These are phyloP conservation scores for Cladosporium sp. DNA, from an alignment of 2,329 filamentous ascomycete species.

Conservation along the genomic window DNA sequence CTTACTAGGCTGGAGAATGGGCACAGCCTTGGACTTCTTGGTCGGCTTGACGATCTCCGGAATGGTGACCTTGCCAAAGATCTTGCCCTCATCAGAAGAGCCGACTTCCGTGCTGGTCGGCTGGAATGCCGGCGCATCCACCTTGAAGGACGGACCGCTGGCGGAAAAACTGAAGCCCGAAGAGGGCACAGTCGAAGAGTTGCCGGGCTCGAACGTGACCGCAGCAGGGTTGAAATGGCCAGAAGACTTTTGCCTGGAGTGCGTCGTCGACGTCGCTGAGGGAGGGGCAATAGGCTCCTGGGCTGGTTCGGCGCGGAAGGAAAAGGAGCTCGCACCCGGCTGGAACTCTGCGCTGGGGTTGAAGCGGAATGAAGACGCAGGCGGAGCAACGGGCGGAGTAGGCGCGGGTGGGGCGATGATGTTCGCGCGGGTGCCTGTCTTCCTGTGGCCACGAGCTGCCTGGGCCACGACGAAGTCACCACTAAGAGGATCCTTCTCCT, in stretches of 20 bases:
- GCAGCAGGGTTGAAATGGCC: constrained; percentile 55
- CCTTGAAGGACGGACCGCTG: constrained; percentile 22
- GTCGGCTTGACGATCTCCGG: constrained; percentile 57
- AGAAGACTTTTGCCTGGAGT: constrained; percentile 25
- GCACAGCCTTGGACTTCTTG: constrained; percentile 75
- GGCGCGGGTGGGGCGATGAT: constrained; percentile 54
- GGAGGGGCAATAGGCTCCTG: constrained; percentile 36
- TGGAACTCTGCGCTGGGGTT: constrained; percentile 34
- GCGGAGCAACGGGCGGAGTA: not conserved
- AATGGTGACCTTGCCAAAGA: constrained; percentile 49
- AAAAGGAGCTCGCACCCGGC: constrained; percentile 1
- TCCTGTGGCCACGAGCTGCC: constrained; percentile 54
- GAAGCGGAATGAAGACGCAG: constrained; percentile 12
- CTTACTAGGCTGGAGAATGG: constrained; percentile 55
- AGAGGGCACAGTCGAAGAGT: constrained; percentile 19
- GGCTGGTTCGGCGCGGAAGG: constrained; percentile 26
- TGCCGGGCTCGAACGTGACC: constrained; percentile 32
- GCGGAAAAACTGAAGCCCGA: constrained; percentile 34
- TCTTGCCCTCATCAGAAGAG: constrained; percentile 26
- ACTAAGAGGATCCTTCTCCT: constrained; percentile 20
- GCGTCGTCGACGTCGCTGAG: not conserved
- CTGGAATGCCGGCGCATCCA: constrained; percentile 22
- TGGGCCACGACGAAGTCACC: constrained; percentile 52
- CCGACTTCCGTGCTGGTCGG: constrained; percentile 32
- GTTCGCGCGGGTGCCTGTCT: constrained; percentile 64